phyloP scores from a whole-genome alignment of 495 filamentous ascomycete species.

The Aspergillus hancockii region DNA sequence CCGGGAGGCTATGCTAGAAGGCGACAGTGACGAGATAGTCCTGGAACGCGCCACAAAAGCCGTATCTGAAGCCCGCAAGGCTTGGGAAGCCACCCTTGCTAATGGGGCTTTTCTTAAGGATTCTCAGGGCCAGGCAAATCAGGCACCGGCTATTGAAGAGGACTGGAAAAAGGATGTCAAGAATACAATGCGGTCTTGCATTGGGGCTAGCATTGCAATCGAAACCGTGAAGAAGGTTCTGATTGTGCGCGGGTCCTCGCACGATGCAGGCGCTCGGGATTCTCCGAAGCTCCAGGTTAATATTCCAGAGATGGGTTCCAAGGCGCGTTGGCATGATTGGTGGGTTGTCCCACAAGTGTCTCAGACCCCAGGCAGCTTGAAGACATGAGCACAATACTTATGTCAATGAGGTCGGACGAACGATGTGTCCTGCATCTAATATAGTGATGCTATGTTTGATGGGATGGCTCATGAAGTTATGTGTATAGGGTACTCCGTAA shows the following conservation, averaged over 20 bases:
- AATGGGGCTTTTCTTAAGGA: conserved; percentile 40
- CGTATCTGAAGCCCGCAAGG: conserved; percentile 61
- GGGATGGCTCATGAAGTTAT: conserved; percentile 17
- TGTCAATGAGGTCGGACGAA: neutral
- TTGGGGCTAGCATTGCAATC: conserved; percentile 65
- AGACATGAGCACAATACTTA: conserved; percentile 4
- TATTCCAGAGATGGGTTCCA: conserved; percentile 54
- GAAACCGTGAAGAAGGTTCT: conserved; percentile 54
- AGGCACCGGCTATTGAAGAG: conserved; percentile 54
- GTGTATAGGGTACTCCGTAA: conserved; percentile 3
- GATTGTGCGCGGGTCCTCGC: conserved; percentile 8
- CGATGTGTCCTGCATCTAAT: neutral
- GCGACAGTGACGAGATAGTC: conserved; percentile 43
- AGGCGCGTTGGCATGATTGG: conserved; percentile 67
- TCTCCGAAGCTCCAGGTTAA: conserved; percentile 46
- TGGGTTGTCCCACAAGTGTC: conserved; percentile 73
- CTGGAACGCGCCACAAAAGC: conserved; percentile 62
- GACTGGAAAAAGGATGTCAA: conserved; percentile 61
- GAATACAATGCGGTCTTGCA: conserved; percentile 62
- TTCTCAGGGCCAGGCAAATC: conserved; percentile 27
- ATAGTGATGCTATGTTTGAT: neutral
- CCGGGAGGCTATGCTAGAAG: conserved; percentile 40
- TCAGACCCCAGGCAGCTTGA: conserved; percentile 19
- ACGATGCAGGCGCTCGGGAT: neutral
- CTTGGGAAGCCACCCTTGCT: conserved; percentile 60